Conservation (phyloP, 2,329 filamentous ascomycete genomes). For the Calonectria ilicicola region DNA sequence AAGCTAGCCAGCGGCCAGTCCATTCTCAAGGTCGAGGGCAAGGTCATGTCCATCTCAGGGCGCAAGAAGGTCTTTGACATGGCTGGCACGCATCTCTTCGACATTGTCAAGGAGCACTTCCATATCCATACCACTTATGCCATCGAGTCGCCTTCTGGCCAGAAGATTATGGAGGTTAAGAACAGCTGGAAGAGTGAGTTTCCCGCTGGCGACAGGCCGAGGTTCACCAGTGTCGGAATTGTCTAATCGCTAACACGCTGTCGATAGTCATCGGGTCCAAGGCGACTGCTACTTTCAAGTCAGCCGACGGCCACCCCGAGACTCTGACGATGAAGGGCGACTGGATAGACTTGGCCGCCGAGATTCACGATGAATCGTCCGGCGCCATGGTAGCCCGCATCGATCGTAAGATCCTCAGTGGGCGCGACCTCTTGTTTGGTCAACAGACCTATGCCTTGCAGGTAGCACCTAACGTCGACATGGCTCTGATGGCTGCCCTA, state of each 20-base stretch:
- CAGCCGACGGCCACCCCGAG: conserved; percentile 55
- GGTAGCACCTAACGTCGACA: conserved; percentile 74
- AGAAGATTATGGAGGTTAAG: conserved; percentile 67
- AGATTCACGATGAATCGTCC: conserved; percentile 66
- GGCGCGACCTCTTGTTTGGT: conserved; percentile 67
- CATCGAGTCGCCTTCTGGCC: conserved; percentile 57
- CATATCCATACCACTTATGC: conserved; percentile 65
- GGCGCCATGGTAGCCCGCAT: conserved; percentile 68
- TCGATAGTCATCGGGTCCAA: conserved; percentile 63
- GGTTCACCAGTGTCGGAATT: neutral
- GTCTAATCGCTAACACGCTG: neutral
- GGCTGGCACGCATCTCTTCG: conserved; percentile 66
- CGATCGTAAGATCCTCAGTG: conserved; percentile 68
- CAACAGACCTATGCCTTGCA: conserved; percentile 75
- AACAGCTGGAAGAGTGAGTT: conserved; percentile 64
- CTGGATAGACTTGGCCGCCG: conserved; percentile 68
- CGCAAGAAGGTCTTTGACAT: conserved; percentile 69
- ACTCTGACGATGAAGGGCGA: conserved; percentile 70
- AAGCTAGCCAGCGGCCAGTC: conserved; percentile 64
- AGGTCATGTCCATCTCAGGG: conserved; percentile 62
- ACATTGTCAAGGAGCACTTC: conserved; percentile 65
- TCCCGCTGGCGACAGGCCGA: neutral
- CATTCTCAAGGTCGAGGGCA: conserved; percentile 68
- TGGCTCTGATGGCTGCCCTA: conserved; percentile 73
- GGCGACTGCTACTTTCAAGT: conserved; percentile 69